Conservation (phyloP, 75 land plant species). For the Adiantum capillusveneris region DNA sequence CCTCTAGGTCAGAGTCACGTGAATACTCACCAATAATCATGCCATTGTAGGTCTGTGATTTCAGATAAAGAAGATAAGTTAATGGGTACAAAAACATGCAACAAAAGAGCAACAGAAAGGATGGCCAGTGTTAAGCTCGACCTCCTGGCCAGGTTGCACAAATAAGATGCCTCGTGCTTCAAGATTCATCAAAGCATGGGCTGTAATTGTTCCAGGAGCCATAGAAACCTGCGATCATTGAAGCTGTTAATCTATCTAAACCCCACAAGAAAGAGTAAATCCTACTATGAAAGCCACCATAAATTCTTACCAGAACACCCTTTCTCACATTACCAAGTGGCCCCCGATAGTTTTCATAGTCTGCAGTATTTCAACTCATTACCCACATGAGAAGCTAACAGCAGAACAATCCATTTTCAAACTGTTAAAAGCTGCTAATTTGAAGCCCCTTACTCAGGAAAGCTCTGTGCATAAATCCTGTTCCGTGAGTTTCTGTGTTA, state of each 20-base stretch:
- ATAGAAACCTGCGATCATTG: slow-evolving; percentile 60
- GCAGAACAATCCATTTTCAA: too few relatives aligned
- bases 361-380: slow-evolving; percentile 27
- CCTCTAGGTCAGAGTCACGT: slow-evolving; percentile 95
- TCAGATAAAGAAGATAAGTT: not conserved
- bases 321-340: slow-evolving; percentile 93
- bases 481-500: slow-evolving; percentile 85
- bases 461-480: slow-evolving; percentile 98
- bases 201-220: slow-evolving; percentile 70
- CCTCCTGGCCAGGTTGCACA: slow-evolving; percentile 91
- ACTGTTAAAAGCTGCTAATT: not conserved
- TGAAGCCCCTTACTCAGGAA: slow-evolving; percentile 52
- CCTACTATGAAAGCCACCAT: too few relatives aligned
- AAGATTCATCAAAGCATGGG: slow-evolving; percentile 77
- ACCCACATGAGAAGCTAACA: too few relatives aligned
- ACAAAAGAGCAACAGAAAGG: not conserved
- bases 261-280: too few relatives aligned
- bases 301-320: slow-evolving; percentile 73
- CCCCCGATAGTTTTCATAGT: slow-evolving; percentile 74
- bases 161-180: slow-evolving; percentile 91
- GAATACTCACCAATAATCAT: slow-evolving; percentile 98
- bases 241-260: too few relatives aligned
- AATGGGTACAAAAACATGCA: not conserved
- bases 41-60: slow-evolving; percentile 83
- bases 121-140: slow-evolving; percentile 13